phyloP scores from a whole-genome alignment of 768 basidiomycete genomes.

The Macrocybe gigantea region DNA sequence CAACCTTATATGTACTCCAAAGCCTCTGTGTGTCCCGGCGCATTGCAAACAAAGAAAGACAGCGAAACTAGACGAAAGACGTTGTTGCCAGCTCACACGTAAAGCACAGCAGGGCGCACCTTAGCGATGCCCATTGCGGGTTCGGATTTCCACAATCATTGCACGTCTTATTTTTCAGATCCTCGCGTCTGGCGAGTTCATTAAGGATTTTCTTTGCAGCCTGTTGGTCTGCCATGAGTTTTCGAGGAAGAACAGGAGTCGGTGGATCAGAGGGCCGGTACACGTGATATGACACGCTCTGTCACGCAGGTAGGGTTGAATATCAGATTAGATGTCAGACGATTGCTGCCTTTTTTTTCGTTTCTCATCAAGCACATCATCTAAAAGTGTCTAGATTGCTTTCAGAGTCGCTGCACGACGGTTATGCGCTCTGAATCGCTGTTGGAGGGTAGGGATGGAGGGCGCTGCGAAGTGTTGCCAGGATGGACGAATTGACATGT shows the following conservation, averaged over 20 bases:
- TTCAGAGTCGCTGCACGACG: too few species aligned
- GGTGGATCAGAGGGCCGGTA: not conserved
- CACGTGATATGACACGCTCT: not conserved
- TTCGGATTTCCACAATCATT: constrained; percentile 85
- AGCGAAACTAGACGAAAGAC: constrained; percentile 50
- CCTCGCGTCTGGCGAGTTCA: constrained; percentile 68
- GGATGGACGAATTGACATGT: too few species aligned
- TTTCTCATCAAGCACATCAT: too few species aligned
- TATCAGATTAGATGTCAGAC: not conserved
- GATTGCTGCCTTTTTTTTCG: too few species aligned
- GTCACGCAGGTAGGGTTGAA: too few species aligned
- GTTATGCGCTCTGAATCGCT: too few species aligned
- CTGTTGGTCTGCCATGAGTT: constrained; percentile 50
- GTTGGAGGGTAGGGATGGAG: too few species aligned
- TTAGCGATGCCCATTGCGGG: constrained; percentile 90
- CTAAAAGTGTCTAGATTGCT: too few species aligned
- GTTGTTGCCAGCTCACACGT: constrained; percentile 8
- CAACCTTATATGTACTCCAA: constrained; percentile 90
- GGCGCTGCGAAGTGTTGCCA: too few species aligned
- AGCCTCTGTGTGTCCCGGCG: constrained; percentile 78
- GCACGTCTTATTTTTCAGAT: constrained; percentile 71
- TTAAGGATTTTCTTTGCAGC: constrained; percentile 67
- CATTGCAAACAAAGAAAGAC: constrained; percentile 91
- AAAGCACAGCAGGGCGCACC: constrained; percentile 32
- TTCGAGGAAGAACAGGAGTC: constrained; percentile 5